Evolutionary conservation across 768 basidiomycete genomes (phyloP).

Genomic region (Boletus tomentosulus): DNA sequence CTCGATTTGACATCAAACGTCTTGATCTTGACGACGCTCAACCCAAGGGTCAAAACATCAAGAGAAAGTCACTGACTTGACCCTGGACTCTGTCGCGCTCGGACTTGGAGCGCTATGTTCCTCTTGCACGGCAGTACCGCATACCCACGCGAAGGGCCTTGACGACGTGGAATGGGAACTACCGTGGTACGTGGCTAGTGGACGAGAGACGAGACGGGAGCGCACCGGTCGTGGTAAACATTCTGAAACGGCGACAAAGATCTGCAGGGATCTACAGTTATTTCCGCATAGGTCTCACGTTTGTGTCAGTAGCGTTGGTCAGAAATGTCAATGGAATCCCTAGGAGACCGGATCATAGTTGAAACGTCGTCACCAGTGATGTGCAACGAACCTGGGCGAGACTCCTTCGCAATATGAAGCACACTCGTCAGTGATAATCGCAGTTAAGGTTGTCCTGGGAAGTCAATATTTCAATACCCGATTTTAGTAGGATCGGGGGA

Average conservation of each 20-base stretch:
- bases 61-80: conserved; percentile 3
- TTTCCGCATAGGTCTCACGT: conserved; percentile 9
- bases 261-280: conserved; percentile 20
- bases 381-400: neutral
- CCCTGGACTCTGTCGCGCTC: conserved; percentile 6
- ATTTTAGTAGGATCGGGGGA: neutral
- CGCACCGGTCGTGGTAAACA: conserved; percentile 15
- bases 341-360: conserved; percentile 17
- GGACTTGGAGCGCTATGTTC: neutral
- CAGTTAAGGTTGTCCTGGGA: conserved; percentile 11
- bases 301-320: conserved; percentile 10
- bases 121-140: neutral
- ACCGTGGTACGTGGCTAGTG: conserved; percentile 4
- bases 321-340: conserved; percentile 10
- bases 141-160: conserved; percentile 7
- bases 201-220: conserved; percentile 13
- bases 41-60: conserved; percentile 4
- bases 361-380: conserved; percentile 16
- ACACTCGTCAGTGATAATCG: conserved; percentile 3
- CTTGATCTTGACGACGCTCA: neutral
- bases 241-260: conserved; percentile 18
- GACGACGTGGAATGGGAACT: conserved; percentile 5
- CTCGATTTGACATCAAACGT: neutral
- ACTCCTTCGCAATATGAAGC: conserved; percentile 19
- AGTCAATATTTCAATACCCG: conserved; percentile 8